Evolutionary conservation across 73 alveolate genomes (phyloP), one percentile per base, ranked within the genome.

Genomic region (Durusdinium trenchii): DNA sequence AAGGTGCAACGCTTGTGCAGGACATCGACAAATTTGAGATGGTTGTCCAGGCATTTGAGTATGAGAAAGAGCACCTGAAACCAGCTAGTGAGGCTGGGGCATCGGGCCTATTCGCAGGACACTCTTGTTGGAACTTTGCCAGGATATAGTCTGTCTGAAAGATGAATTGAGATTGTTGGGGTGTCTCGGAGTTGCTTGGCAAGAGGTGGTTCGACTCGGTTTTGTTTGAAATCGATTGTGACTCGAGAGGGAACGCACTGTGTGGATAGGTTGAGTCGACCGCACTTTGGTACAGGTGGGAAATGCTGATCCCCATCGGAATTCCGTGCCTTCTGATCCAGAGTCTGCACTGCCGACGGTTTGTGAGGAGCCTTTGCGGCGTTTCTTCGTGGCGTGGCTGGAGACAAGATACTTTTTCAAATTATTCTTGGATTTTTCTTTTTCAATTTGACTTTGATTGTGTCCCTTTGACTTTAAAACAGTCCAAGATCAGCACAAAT

Each of bases 1-100:
- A 71, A n/a, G 47, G 28, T 6, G 84, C 14, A 16, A 10, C 61
- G 12, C 30, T 71, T 40, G 91, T 62, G 64, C 76, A 84, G 94
- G 99, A 94, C 93, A 94, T 94, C 51, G 99, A 94, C 93, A 94
- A 94, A 45, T 94, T 94, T 83, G 99, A 94, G 76, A 94, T 94
- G 99, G 99, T 94, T 18, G 93, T 94, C 45, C 99, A 94, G 89
- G 98, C 99, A 62, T 94, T 45, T 40, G 99, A 94, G 67, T 94
- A 94, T 28, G 99, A 94, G 40, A 76, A 73, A 64, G 99, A 94
- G 62, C 99, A 94, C 45, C 47, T 94, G 47, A n/a, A 47, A 50
- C 84, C 91, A 48, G 57, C 60, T 32, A 83, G 52, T 46, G 71
- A 84, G 94, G 94, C 94, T 9, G 76, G 76, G 48, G 54, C 42